Evolutionary conservation across 2,329 filamentous ascomycete species (phyloP), one percentile per base, ranked within the genome.

Genomic region (Endothia cerciana): DNA sequence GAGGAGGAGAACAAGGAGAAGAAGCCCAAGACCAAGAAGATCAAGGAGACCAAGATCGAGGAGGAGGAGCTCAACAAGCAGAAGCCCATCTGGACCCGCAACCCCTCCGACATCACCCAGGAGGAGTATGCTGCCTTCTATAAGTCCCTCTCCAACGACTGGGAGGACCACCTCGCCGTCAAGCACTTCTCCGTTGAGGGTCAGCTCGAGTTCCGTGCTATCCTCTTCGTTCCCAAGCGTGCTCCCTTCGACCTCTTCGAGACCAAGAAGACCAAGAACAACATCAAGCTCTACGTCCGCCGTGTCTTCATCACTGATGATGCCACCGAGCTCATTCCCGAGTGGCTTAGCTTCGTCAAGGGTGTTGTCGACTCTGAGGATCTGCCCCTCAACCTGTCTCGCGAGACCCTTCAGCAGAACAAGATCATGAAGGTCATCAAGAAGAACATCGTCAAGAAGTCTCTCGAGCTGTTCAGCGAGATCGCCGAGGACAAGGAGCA

Each of bases 351-450:
- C 85, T 99, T 99, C 85, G 85, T 99, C 89, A 99, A 99, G 92
- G 95, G 95, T 91, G 95, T 99, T 75, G 95, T 99, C 81, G 95
- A 99, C 85, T 99, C 95, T 77, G 95, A 99, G 89, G 95, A 99
- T 81, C 91, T 99, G 70, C 95, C 95, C 75, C 91, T 99, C 82
- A 99, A 99, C 90, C 83, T 99, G 85, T 98, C 95, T 78, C 95
- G 95, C 91, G 95, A 99, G 90, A 98, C 94, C 66, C 93, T 99
- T 60, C 95, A 99, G 86, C 95, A 98, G 88, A 99, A 98, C 92
- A 98, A 98, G 93, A 99, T 99, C 88, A 98, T 98, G 95, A 98
- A 98, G 91, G 95, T 98, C 82, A 98, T 98, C 89, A 97, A 96
- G 90, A 99, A 99, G 93, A 99, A 99, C 91, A 97, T 99, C 72